Evolutionary conservation across 495 filamentous ascomycete genomes (phyloP), one percentile per base, ranked within the genome.

Genomic region (Trichoderma virens): DNA sequence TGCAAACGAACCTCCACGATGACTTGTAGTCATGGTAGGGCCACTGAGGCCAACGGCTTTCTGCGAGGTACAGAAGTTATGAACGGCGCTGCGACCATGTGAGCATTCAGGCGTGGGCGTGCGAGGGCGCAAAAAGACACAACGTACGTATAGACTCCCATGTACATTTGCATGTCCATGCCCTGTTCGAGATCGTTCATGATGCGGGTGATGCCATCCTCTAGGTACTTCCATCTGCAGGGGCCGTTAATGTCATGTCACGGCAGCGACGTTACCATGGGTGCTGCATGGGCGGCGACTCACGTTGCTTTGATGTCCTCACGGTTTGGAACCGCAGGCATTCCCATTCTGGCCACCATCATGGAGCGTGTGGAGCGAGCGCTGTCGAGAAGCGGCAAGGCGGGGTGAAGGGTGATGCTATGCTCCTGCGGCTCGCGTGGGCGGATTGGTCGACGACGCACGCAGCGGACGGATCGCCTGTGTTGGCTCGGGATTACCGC

Each of bases 41-140:
- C 61, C 41, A 27, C 59, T 67, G 20, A 79, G 68, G 9, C 74
- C 75, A 34, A 92, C 87, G 2, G 91, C 92, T 75, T 97, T 98
- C 72, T 97, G 95, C 32, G 95, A 96, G 63, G 95, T 98, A 76
- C 94, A 99, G 73, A 99, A 99, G 79, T 99, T 96, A 74, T 99
- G 95, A 31, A 99, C 93, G 63, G 93, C 92, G 30, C 90, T 94
- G 67, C 65, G 28, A 54, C 9, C 65, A 14, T 13, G 51, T 28
- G 61, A 66, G 76, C 70, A 80, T 70, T 61, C 61, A 28, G 20
- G 5, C 5, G 28, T 63, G 60, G 4, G 13, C 13, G 14, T 23
- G 60, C 9, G 35, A 20, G 60, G 47, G 11, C 3, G 18, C 27
- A 62, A 34, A 23, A 61, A 16, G 38, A 45, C 39, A 16, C 32